Conservation (phyloP, 371 early-diverging fungal species). For the Parasitella parasitica region DNA sequence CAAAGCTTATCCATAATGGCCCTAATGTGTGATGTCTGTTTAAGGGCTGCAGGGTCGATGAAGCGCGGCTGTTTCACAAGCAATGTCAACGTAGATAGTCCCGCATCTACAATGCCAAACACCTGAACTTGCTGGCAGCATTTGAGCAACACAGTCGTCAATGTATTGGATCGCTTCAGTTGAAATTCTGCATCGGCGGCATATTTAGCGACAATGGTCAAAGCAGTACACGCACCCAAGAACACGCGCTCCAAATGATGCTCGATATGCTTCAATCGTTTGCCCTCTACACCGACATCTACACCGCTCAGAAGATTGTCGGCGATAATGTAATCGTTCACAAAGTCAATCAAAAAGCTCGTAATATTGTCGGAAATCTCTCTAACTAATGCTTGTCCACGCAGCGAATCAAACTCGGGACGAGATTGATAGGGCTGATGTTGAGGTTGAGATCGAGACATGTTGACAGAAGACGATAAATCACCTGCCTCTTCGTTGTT, state of each 20-base stretch:
- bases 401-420: slow-evolving; percentile 35
- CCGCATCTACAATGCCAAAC: slow-evolving; percentile 52
- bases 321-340: slow-evolving; percentile 34
- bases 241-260: slow-evolving; percentile 36
- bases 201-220: slow-evolving; percentile 20
- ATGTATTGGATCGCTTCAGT: slow-evolving; percentile 9
- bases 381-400: slow-evolving; percentile 35
- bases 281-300: slow-evolving; percentile 45
- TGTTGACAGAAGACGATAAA: slow-evolving; percentile 20
- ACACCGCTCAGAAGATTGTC: slow-evolving; percentile 26
- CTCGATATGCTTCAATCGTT: slow-evolving; percentile 33
- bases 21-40: slow-evolving; percentile 13
- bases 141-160: slow-evolving; percentile 40
- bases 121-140: slow-evolving; percentile 49
- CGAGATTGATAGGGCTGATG: slow-evolving; percentile 15
- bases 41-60: slow-evolving; percentile 14
- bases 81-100: slow-evolving; percentile 37
- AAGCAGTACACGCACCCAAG: slow-evolving; percentile 24
- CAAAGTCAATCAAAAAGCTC: slow-evolving; percentile 30
- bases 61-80: slow-evolving; percentile 28
- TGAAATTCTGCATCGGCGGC: slow-evolving; percentile 22
- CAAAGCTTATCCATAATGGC: slow-evolving; percentile 46
- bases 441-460: background rate
- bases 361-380: slow-evolving; percentile 31
- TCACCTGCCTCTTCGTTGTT: slow-evolving; percentile 41